Evolutionary conservation across 2,329 filamentous ascomycete species (phyloP).

Genomic region (Colletotrichum eremochloae): DNA sequence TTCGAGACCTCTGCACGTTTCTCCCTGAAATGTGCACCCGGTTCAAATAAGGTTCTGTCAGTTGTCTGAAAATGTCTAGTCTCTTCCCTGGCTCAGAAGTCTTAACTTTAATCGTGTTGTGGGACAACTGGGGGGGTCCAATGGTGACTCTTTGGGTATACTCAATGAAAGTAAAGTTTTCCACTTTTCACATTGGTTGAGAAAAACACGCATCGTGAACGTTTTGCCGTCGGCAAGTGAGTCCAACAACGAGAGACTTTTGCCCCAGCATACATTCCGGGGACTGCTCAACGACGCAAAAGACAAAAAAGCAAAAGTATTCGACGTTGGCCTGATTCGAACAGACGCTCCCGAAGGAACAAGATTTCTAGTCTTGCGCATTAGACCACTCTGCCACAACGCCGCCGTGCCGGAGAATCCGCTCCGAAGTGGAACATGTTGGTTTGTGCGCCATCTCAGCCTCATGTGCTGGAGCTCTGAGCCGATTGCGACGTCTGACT

Average conservation of each 20-base stretch:
- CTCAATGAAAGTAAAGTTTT: neutral
- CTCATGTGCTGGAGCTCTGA: neutral
- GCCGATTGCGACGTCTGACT: neutral
- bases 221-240: neutral
- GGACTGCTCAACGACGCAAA: neutral
- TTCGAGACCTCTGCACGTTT: too few relatives aligned
- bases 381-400: slow-evolving; percentile 39
- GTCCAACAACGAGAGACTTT: neutral
- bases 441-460: accelerated
- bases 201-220: neutral
- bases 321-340: slow-evolving; percentile 34
- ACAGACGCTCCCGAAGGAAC: slow-evolving; percentile 36
- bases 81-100: too few relatives aligned
- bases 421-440: neutral
- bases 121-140: too few relatives aligned
- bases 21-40: too few relatives aligned
- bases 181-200: neutral
- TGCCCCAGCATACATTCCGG: neutral
- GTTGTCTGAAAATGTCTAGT: neutral
- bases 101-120: too few relatives aligned
- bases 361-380: slow-evolving; percentile 39
- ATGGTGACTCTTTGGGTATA: too few relatives aligned
- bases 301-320: neutral
- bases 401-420: neutral
- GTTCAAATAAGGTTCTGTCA: neutral